Evolutionary conservation across 306 rosid species (phyloP), one percentile per base, ranked within the genome.

Genomic region (Gastrolobium bilobum): DNA sequence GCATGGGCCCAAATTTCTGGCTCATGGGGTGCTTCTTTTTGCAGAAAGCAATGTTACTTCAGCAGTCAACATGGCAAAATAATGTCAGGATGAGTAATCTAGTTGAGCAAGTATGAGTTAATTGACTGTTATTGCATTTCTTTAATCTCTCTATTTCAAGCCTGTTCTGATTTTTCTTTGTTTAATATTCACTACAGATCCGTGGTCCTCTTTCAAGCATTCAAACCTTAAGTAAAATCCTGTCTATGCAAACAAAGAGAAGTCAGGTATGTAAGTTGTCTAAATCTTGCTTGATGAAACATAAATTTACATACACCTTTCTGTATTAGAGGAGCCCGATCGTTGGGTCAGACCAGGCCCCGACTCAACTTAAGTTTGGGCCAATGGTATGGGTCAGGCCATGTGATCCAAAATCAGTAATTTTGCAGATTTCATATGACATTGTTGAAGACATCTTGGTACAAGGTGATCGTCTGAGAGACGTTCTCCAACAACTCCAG

Each of bases 31-130:
- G 46, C 7, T 37, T 73, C 48, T 73, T 72, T 90, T 71, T 75
- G 52, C 93, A 95, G 96, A 93, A 90, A 93, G 91, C 98, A 81
- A 84, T 90, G 92, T 51, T 93, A 70, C 91, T 93, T 78, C 93
- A 95, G 91, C 96, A 95, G 75, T 95, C 98, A 9, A 87, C 99
- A 58, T 93, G 97, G 97, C 96, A 93, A 86, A 95, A 91, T 84
- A 91, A 93, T 75, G 85, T 95, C 69, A 85, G 98, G 88, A 93
- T 93, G 93, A 72, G 88, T 65, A 87, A 89, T 84, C 91, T 90
- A 51, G 94, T 91, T 80, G 98, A 95, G 84, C 98, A 92, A 69
- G 99, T 91, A 87, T 74, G 74, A 47, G 34, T 66, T 51, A 59
- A 29, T 43, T 76, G 64, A 47, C 30, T 61, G 26, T 68, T 74